Evolutionary conservation across 352 stramenopile species (phyloP), one percentile per base, ranked within the genome.

Genomic region (Phytophthora pisi): DNA sequence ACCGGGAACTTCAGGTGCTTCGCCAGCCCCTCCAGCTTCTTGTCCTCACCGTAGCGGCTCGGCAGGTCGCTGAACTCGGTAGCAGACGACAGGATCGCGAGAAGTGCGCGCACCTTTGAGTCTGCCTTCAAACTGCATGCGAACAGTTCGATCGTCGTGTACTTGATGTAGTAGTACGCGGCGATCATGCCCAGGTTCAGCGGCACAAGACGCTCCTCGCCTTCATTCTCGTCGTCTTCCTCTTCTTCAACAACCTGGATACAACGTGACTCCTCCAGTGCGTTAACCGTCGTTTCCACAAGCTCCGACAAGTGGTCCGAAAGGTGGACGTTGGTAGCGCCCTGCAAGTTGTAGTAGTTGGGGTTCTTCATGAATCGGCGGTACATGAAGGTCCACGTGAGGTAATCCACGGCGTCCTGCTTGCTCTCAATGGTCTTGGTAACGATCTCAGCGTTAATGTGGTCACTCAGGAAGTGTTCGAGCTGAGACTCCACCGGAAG

Each of bases 341-440:
- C 98, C 55, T 97, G 87, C 49, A 99, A 78, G 63, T 99, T 98
- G 88, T 99, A 99, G 78, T 99, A 99, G 61, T 99, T 99, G 3
- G 98, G 98, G 80, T 99, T 99, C 78, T 99, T 98, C 55, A 97
- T 90, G 31, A 99, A 77, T 8, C 98, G 93, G 5, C 97, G 92
- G 77, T 99, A 99, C 82, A 99, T 96, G 56, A 99, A 98, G 2
- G 97, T 99, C 98, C 98, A 99, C 42, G 98, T 99, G 24, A 99
- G 82, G 75, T 99, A 99, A 68, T 99, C 97, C 38, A 99, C 96
- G 0, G 97, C 97, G 56, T 99, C 98, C 70, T 99, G 97, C 84
- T 99, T 99, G 72, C 86, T 98, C 68, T 98, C 95, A 55, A 99
- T 98, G 8, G 93, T 99, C 75, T 98, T 98, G 0, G 96, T 99